Evolutionary conservation across 306 rosid species (phyloP), one percentile per base, ranked within the genome.

Genomic region (Gillenia trifoliata): DNA sequence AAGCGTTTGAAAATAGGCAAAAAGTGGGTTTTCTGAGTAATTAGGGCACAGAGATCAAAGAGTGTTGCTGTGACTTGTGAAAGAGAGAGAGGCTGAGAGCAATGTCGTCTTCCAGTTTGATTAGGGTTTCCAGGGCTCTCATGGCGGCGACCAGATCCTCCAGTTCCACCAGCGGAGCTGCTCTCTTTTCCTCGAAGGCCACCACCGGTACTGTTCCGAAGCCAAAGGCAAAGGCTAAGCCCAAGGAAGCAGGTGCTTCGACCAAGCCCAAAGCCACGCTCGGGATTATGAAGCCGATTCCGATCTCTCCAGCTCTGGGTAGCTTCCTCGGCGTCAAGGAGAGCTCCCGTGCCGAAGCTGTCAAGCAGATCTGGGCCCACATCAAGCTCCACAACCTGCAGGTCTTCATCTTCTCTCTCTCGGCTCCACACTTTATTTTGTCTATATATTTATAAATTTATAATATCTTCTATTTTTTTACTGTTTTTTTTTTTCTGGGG

Each of bases 341-440:
- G 78, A 61, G 77, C 34, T 80, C 87, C 45, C 84, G 89, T 22
- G 62, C 82, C 30, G 50, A 74, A 8, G 87, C 85, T 50, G 85
- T 86, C 70, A 86, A 80, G 85, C 79, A 78, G 72, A 71, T 86
- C 73, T 86, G 87, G 89, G 78, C 79, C 61, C 74, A 86, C 76
- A 72, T 86, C 81, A 86, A 83, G 83, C 78, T 72, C 64, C 81
- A 83, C 50, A 72, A 77, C 25, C 89, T 80, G 25, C 87, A 86
- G 85, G 89, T 86, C 45, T 3, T 3, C 28, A 10, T 30, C n/a
- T n/a, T n/a, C n/a, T n/a, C 38, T 7, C 41, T 62, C 33, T 29
- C 20, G 52, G 52, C 7, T 5, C 0, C 20, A 15, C 52, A 15
- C 52, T 1, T 20, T 54, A n/a, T 2, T 54, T 54, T 54, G 26